Conservation (phyloP, 257 asterid genomes). For the Pogostemon cablin region DNA sequence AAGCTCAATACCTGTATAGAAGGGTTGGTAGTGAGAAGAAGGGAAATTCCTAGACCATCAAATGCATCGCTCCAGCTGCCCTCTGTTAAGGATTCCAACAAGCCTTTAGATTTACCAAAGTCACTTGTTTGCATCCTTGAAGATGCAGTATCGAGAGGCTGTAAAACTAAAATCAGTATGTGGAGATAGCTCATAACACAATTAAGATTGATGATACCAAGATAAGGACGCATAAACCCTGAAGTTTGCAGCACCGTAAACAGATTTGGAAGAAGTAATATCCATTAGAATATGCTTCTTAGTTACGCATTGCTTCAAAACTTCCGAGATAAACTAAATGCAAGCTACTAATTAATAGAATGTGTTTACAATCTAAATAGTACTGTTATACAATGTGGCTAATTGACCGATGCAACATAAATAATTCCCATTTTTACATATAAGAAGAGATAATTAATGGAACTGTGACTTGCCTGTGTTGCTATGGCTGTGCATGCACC, state of each 20-base stretch:
- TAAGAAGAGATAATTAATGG: conserved; percentile 25
- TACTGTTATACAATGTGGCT: conserved; percentile 8
- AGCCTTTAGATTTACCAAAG: conserved; percentile 88
- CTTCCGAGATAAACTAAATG: conserved; percentile 7
- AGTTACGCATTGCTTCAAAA: conserved; percentile 22
- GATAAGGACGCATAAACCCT: conserved; percentile 25
- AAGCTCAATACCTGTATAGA: conserved; percentile 66
- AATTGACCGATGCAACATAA: conserved; percentile 13
- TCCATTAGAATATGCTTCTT: conserved; percentile 11
- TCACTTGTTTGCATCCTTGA: conserved; percentile 96
- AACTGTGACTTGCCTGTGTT: conserved; percentile 70
- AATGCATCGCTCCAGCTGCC: conserved; percentile 79
- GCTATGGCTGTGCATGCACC: conserved; percentile 81
- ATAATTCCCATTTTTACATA: conserved; percentile 5
- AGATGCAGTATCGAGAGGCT: conserved; percentile 96
- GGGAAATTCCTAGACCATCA: conserved; percentile 91
- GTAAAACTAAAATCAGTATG: conserved; percentile 40
- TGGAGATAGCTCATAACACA: conserved; percentile 25
- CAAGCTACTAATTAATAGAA: neutral
- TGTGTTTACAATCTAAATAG: conserved; percentile 8
- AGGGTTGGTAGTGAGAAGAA: conserved; percentile 85
- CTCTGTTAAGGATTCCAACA: conserved; percentile 77
- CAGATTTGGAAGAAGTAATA: neutral
- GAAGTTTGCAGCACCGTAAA: conserved; percentile 15
- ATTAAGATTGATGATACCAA: neutral